These are phyloP conservation scores for Eutrema japonicum DNA, from an alignment of 345 rosid species.

Conservation along the genomic window DNA sequence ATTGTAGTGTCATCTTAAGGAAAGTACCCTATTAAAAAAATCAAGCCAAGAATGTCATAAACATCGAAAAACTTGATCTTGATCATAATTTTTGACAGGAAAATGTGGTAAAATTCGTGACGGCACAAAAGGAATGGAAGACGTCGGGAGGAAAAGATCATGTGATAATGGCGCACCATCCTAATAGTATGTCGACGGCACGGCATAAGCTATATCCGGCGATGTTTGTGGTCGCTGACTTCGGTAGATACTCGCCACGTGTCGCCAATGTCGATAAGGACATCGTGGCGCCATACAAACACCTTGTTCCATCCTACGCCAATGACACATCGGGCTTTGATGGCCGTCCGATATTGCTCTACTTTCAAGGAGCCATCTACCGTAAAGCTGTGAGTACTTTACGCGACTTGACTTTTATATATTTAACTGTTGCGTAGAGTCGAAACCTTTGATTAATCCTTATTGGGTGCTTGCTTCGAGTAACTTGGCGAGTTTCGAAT, in stretches of 20 bases:
- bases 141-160: conserved; percentile 79
- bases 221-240: conserved; percentile 80
- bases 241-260: conserved; percentile 87
- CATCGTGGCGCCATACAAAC: conserved; percentile 91
- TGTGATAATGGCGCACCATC: conserved; percentile 88
- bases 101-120: conserved; percentile 62
- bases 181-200: conserved; percentile 83
- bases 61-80: not conserved
- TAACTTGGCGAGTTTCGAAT: not conserved
- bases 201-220: conserved; percentile 83
- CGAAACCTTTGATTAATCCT: not conserved
- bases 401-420: too few species aligned
- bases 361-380: conserved; percentile 96
- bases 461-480: not conserved
- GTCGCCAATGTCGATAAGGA: conserved; percentile 87
- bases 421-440: not conserved
- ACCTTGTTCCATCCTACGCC: conserved; percentile 59
- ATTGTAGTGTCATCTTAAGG: too few species aligned
- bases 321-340: conserved; percentile 73
- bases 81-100: conserved; percentile 46
- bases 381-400: conserved; percentile 77
- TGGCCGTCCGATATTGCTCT: conserved; percentile 74
- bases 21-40: too few species aligned
- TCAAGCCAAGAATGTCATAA: not conserved
- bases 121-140: conserved; percentile 76